Base-by-base conservation (phyloP, 768 basidiomycete species). In the Hemileccinum rubropunctum region DNA sequence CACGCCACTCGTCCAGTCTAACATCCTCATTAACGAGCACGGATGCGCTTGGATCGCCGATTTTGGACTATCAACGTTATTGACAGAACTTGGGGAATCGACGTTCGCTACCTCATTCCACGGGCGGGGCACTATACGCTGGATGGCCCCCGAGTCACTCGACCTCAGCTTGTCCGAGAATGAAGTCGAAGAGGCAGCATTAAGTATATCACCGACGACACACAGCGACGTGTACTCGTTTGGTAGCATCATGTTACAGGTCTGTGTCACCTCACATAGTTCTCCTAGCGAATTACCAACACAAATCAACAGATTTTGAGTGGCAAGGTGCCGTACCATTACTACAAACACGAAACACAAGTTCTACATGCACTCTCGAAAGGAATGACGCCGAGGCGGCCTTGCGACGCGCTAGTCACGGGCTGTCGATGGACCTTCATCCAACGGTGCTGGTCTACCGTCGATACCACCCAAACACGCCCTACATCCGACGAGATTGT, bases 401-500 rank as follows among this genome's bases (percentile, higher is more conserved):
- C 55, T 0, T 12, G 1, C 1, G 2, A 2, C 13, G 3, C 13
- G 14, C 11, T 44, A 3, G 36, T 60, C 20, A 40, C 21, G 0
- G 56, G 58, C 0, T 1, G 9, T 27, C 49, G 49, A 17, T 52
- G 58, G 59, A 1, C 30, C 4, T 57, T 51, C 18, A 42, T 60
- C 2, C 41, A 57, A 28, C 37, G 33, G 1, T 60, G 47, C n/a
- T 60, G 55, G 52, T 59, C 54, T 14, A 67, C 67, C 30, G 65
- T 61, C 18, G 37, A 53, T 61, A 3, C 15, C 53, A 54, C 14
- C 53, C 57, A 7, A 27, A 8, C 35, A 14, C 61, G 74, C 23
- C 73, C 73, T n/a, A 58, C 59, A n/a, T 52, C 57, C 15, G 51
- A 48, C 7, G 68, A 70, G 39, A 66, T 73, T 8, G 42, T 59